These are phyloP conservation scores for Eucalyptus coolabah DNA, from an alignment of 345 rosid species.

Conservation along the genomic window DNA sequence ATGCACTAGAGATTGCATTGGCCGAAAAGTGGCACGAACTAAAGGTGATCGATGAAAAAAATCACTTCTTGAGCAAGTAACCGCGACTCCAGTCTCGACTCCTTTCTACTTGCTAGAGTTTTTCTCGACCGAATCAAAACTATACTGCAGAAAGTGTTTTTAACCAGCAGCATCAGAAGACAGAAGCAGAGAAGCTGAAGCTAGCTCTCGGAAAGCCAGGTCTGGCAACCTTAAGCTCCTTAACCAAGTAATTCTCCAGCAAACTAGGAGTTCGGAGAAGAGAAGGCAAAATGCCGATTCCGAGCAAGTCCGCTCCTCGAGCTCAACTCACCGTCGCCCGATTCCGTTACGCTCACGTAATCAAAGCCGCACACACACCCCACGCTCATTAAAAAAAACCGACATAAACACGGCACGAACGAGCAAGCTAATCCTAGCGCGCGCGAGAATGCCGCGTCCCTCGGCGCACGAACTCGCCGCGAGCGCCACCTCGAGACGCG, in stretches of 20 bases:
- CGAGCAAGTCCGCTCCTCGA: background rate
- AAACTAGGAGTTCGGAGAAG: background rate
- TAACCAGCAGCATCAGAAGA: background rate
- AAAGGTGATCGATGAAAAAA: background rate
- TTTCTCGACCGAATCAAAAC: background rate
- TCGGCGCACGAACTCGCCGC: background rate
- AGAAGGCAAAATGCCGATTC: background rate
- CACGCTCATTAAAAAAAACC: background rate
- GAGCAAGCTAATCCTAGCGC: background rate
- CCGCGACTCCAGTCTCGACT: background rate
- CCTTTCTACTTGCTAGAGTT: background rate
- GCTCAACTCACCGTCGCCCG: background rate
- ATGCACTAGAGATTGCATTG: background rate
- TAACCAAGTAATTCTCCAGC: background rate
- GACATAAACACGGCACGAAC: background rate
- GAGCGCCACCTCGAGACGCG: background rate
- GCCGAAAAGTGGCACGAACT: background rate
- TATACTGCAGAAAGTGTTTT: background rate
- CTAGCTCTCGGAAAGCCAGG: background rate
- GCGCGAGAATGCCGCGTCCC: background rate
- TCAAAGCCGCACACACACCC: background rate
- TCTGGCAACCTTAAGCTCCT: background rate
- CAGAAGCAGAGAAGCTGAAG: background rate
- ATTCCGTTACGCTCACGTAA: background rate
- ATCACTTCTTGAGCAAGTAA: background rate